A percentile compares a stretch with the other conserved stretches of the same genome.
These are phyloP conservation scores for Cladosporium oxysporum DNA, from an alignment of 2,329 filamentous ascomycete species.

Conservation along the genomic window DNA sequence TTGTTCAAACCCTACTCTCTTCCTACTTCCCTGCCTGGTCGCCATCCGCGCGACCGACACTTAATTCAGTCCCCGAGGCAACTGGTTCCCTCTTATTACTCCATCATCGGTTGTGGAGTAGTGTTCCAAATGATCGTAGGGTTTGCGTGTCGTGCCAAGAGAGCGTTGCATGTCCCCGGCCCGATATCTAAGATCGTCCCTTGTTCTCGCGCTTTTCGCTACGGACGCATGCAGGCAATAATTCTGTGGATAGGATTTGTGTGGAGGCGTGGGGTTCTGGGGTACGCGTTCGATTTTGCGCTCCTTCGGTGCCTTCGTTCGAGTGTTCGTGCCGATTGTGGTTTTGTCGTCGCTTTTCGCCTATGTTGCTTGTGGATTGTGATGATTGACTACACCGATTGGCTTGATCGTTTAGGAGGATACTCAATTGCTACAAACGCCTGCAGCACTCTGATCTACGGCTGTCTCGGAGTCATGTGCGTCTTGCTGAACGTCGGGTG, in stretches of 20 bases:
- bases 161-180: not conserved
- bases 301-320: not conserved
- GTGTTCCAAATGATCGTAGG: not conserved
- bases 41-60: not conserved
- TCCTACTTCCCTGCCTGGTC: too few species aligned
- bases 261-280: slow-evolving; percentile 4
- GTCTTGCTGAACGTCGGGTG: not conserved
- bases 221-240: not conserved
- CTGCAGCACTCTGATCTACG: not conserved
- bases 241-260: not conserved
- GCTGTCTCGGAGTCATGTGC: not conserved
- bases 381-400: not conserved
- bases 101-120: not conserved
- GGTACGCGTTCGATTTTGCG: not conserved
- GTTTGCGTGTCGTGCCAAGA: slow-evolving; percentile 12
- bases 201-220: not conserved
- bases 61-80: not conserved
- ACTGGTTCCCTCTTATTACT: not conserved
- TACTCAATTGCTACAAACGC: not conserved
- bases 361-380: not conserved
- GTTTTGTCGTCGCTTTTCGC: not conserved
- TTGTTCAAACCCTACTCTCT: not conserved
- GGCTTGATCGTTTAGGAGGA: not conserved
- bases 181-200: slow-evolving; percentile 5
- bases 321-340: not conserved